These are phyloP conservation scores for Galerina marginata DNA, from an alignment of 768 basidiomycete species.

Conservation along the genomic window DNA sequence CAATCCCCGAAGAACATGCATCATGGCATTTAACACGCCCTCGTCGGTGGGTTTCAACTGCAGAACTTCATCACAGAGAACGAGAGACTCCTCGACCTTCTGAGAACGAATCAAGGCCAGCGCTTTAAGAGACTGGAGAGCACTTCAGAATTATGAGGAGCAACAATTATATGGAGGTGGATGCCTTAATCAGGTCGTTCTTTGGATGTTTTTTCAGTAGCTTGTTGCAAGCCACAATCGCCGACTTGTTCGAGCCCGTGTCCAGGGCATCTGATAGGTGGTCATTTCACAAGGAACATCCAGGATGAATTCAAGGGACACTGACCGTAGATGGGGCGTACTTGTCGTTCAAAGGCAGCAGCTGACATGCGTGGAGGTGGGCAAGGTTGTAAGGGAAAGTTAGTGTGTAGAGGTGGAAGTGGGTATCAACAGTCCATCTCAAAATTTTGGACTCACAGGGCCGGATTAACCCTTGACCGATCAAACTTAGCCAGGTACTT, in stretches of 20 bases:
- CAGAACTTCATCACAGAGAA: slow-evolving; percentile 81
- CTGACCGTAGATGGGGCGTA: slow-evolving; percentile 86
- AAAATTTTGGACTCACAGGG: slow-evolving; percentile 21
- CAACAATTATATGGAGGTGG: background rate
- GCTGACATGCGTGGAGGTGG: slow-evolving; percentile 43
- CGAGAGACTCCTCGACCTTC: slow-evolving; percentile 84
- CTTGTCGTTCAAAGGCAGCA: slow-evolving; percentile 77
- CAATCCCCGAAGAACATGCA: slow-evolving; percentile 80
- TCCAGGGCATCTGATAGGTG: slow-evolving; percentile 74
- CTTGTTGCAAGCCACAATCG: slow-evolving; percentile 85
- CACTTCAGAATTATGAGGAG: background rate
- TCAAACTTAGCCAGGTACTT: slow-evolving; percentile 4
- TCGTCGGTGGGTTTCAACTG: slow-evolving; percentile 76
- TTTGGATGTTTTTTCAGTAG: slow-evolving; percentile 85
- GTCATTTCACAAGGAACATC: slow-evolving; percentile 1
- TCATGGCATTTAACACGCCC: slow-evolving; percentile 76
- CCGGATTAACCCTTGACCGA: slow-evolving; percentile 14
- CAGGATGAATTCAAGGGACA: background rate
- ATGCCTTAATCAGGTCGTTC: slow-evolving; percentile 73
- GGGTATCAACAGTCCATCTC: slow-evolving; percentile 8
- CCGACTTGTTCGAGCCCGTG: slow-evolving; percentile 85
- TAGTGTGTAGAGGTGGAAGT: slow-evolving; percentile 3
- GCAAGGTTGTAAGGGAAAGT: background rate
- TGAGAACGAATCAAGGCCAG: slow-evolving; percentile 83
- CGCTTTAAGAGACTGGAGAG: slow-evolving; percentile 75